phyloP scores from a whole-genome alignment of 495 filamentous ascomycete genomes.

The Oleoguttula mirabilis region DNA sequence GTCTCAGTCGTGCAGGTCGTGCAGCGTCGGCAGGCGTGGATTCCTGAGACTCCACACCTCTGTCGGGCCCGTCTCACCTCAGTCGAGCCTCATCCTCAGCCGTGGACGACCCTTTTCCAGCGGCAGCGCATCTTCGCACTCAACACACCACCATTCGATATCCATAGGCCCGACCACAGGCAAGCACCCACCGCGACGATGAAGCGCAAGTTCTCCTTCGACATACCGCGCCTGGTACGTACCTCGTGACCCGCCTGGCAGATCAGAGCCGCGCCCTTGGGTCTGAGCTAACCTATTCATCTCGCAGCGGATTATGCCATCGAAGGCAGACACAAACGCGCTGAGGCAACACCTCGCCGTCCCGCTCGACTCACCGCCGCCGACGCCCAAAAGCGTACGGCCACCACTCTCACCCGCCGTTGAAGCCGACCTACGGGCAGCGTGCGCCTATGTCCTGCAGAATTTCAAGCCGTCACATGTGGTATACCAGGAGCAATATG shows the following conservation, averaged over 20 bases:
- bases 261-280: conserved; percentile 9
- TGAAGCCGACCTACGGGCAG: conserved; percentile 27
- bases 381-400: conserved; percentile 27
- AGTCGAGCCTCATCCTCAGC: too few relatives aligned
- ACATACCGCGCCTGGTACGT: conserved; percentile 21
- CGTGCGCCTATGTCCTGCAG: conserved; percentile 28
- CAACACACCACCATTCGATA: too few relatives aligned
- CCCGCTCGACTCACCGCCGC: conserved; percentile 14
- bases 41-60: too few relatives aligned
- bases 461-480: conserved; percentile 29
- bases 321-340: conserved; percentile 18
- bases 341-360: conserved; percentile 16
- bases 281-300: neutral
- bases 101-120: too few relatives aligned
- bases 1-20: too few relatives aligned
- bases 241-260: neutral
- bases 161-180: too few relatives aligned
- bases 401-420: conserved; percentile 23
- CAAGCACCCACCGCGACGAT: too few relatives aligned
- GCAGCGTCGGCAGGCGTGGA: too few relatives aligned
- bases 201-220: conserved; percentile 28
- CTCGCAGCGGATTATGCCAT: conserved; percentile 18
- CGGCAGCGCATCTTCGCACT: too few relatives aligned
- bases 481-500: conserved; percentile 20
- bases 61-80: too few relatives aligned